A percentile compares a stretch with the other conserved stretches of the same genome.
These are phyloP conservation scores for Smallanthus sonchifolius DNA, from an alignment of 129 eudicot genomes.

Conservation along the genomic window DNA sequence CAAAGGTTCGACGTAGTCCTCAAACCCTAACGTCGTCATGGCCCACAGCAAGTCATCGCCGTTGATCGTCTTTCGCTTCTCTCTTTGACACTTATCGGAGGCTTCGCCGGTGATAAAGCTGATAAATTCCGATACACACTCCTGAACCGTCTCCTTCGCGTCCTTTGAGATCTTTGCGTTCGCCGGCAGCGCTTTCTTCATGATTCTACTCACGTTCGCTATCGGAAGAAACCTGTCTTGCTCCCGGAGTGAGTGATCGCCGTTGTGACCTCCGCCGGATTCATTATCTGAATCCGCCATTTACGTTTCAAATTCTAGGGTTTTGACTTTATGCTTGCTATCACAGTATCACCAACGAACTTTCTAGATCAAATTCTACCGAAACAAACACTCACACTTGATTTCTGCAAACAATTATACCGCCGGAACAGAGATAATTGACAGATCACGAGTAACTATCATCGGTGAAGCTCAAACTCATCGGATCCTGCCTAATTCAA, in stretches of 20 bases:
- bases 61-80: not conserved
- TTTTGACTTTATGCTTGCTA: conserved; percentile 2
- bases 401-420: not conserved
- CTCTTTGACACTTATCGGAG: not conserved
- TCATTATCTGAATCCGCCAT: conserved; percentile 73
- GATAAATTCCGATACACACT: not conserved
- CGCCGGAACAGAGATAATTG: not conserved
- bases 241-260: conserved; percentile 36
- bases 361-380: too few relatives aligned
- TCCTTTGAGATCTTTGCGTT: not conserved
- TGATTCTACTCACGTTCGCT: not conserved
- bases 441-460: not conserved
- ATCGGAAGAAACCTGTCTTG: not conserved
- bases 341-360: too few relatives aligned
- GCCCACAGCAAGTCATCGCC: not conserved
- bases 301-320: not conserved
- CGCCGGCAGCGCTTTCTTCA: not conserved
- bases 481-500: too few relatives aligned
- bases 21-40: conserved; percentile 1
- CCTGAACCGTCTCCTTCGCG: not conserved
- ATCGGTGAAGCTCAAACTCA: too few relatives aligned
- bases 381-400: not conserved
- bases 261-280: conserved; percentile 54
- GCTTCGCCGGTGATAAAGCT: not conserved
- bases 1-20: not conserved